Evolutionary conservation across 2,329 filamentous ascomycete genomes (phyloP), one percentile per base, ranked within the genome.

Genomic region (Pseudohalonectria lignicola): DNA sequence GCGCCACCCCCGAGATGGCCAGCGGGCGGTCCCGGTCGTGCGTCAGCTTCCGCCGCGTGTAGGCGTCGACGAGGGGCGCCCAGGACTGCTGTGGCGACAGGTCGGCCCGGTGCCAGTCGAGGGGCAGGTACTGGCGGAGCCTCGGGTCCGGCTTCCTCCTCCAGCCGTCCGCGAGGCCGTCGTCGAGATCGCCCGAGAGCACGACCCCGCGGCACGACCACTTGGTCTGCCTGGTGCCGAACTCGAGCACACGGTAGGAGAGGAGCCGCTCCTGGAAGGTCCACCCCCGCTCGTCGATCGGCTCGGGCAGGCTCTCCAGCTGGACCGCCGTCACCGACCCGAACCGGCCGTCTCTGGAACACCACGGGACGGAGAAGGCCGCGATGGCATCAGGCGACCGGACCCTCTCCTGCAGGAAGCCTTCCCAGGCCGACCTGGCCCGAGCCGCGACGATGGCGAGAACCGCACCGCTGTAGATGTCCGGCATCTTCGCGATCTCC

Each of bases 191-290:
- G 25, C 25, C 25, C 25, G 25, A 26, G 13, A 13, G 13, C 13
- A 7, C 13, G 8, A 13, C 13, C 13, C 8, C 25, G 13, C 8
- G 25, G 25, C 25, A 26, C 25, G 13, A 13, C 25, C 25, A 26
- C 25, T 13, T 26, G 7, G 25, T 26, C 25, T 26, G 25, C 25
- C 13, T 7, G 25, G 25, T 10, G 18, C 11, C 26, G n/a, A 31
- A 37, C n/a, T 37, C 25, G 19, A 37, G 11, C n/a, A 37, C 20
- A 12, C 35, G 25, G 26, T 12, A n/a, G 18, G 35, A 37, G 7
- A 31, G 28, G 11, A 31, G 16, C 16, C 26, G 26, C 28, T 37
- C 35, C 35, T 37, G 35, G 10, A 37, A 20, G 8, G 28, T 23
- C 35, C 35, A 37, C 8, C 35, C 35, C 15, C 35, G 20, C 11